Evolutionary conservation across 1,284 basidiomycete genomes (phyloP).

Genomic region (Rhizoctonia solani): DNA sequence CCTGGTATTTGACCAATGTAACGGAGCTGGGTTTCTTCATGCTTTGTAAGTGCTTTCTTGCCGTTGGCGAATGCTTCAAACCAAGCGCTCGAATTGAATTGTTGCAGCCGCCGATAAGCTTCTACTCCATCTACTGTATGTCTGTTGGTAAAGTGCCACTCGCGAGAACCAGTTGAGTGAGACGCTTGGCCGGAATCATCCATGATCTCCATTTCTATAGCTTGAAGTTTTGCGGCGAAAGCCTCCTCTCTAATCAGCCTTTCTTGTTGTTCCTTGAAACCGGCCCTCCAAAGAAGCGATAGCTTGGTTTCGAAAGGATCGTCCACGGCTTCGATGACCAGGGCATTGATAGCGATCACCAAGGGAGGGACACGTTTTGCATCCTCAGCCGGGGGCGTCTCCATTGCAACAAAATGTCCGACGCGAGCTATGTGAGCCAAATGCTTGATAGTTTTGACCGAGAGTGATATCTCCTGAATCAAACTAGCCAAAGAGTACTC

Average conservation of each 20-base stretch:
- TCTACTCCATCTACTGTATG: slow-evolving; percentile 73
- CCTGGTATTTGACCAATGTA: slow-evolving; percentile 42
- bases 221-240: slow-evolving; percentile 76
- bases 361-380: slow-evolving; percentile 75
- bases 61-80: slow-evolving; percentile 41
- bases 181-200: slow-evolving; percentile 27
- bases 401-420: slow-evolving; percentile 55
- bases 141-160: slow-evolving; percentile 54
- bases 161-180: neutral
- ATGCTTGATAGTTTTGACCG: slow-evolving; percentile 70
- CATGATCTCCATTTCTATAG: slow-evolving; percentile 52
- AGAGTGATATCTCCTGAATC: slow-evolving; percentile 66
- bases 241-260: slow-evolving; percentile 79
- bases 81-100: slow-evolving; percentile 84
- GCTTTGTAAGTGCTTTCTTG: slow-evolving; percentile 16
- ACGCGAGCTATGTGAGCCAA: slow-evolving; percentile 55
- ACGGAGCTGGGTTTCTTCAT: slow-evolving; percentile 38
- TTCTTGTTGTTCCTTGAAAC: slow-evolving; percentile 73
- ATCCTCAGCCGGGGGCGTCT: slow-evolving; percentile 65
- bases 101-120: slow-evolving; percentile 72
- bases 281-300: slow-evolving; percentile 78
- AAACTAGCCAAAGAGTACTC: slow-evolving; percentile 76
- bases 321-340: slow-evolving; percentile 84
- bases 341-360: slow-evolving; percentile 59
- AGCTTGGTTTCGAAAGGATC: slow-evolving; percentile 84